These are phyloP conservation scores for Actinomortierella ambigua DNA, from an alignment of 371 early-diverging fungal genomes.

Conservation along the genomic window DNA sequence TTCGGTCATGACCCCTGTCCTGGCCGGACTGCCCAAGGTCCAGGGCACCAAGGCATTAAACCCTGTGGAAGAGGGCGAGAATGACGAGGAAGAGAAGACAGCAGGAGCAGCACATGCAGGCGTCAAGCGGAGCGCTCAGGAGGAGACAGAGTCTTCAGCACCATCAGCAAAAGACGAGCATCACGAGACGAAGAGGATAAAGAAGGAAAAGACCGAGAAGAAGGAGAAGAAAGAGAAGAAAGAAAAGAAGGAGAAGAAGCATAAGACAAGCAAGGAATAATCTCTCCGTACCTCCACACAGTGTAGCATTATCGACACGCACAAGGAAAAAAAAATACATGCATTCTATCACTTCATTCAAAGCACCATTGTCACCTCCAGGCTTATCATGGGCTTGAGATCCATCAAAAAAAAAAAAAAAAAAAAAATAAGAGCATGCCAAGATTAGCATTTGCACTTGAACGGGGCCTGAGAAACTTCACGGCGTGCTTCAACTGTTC, in stretches of 20 bases:
- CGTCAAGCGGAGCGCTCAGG: too few species aligned
- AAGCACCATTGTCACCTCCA: not conserved
- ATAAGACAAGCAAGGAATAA: constrained; percentile 25
- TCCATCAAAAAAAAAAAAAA: not conserved
- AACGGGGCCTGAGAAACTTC: too few species aligned
- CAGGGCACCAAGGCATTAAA: constrained; percentile 30
- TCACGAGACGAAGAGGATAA: constrained; percentile 41
- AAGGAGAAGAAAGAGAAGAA: constrained; percentile 26
- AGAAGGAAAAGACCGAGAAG: constrained; percentile 49
- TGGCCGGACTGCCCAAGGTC: constrained; percentile 16
- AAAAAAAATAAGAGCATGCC: not conserved
- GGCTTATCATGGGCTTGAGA: not conserved
- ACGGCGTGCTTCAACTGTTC: too few species aligned
- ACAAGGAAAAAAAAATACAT: constrained; percentile 1
- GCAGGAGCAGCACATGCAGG: constrained; percentile 4
- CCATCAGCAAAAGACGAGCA: constrained; percentile 8
- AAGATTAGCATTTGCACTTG: not conserved
- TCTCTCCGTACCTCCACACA: not conserved
- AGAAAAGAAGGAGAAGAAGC: constrained; percentile 19
- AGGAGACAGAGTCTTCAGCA: not conserved
- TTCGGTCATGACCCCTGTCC: constrained; percentile 32
- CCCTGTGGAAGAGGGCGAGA: constrained; percentile 30
- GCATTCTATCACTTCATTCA: constrained; percentile 1
- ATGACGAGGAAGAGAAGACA: constrained; percentile 2
- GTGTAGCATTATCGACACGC: not conserved